Base-by-base conservation (phyloP, 2,329 filamentous ascomycete genomes). In the Xylariaceae sp. region DNA sequence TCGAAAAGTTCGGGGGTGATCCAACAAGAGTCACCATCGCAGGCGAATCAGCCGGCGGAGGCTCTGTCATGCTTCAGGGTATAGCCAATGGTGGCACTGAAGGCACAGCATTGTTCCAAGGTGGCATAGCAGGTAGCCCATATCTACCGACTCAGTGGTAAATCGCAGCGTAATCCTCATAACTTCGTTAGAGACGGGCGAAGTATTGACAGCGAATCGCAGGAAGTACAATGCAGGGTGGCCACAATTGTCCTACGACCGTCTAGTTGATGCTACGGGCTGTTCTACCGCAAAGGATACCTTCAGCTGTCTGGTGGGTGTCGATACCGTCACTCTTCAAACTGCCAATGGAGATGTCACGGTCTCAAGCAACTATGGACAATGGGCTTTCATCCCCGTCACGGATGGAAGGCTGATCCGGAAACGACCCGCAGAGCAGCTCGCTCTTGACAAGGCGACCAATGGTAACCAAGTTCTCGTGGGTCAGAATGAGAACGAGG, bases 81-180 rank as follows among this genome's bases (percentile, higher is more conserved):
- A 66, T 75, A 16, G 72, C 77, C 22, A 69, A 74, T 2, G 69
- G 72, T 11, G 68, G 69, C 2, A 67, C 65, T 7, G 64, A 64
- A 1, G 64, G 67, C 4, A 67, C 67, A 20, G 49, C 57, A 1
- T 63, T 82, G 1, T 82, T 82, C 57, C 64, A 57, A 5, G 74
- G 60, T 16, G 52, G 64, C 11, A 67, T 70, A 29, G 53, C 62
- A 2, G 56, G 62, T 1, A 68, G 66, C 33, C 77, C 78, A 2
- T 82, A 76, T 51, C 66, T 78, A 8, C 75, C 77, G 0, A 72
- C 73, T 43, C 74, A 79, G 50, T 79, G 78, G 56, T 64, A 63
- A 54, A 44, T n/a, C 25, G 16, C 12, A 22, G n/a, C n/a, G n/a
- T n/a, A n/a, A n/a, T n/a, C n/a, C 14, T 21, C 22, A 4, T 20